Conservation (phyloP, 768 basidiomycete genomes). For the Coprinopsis marcescibilis region DNA sequence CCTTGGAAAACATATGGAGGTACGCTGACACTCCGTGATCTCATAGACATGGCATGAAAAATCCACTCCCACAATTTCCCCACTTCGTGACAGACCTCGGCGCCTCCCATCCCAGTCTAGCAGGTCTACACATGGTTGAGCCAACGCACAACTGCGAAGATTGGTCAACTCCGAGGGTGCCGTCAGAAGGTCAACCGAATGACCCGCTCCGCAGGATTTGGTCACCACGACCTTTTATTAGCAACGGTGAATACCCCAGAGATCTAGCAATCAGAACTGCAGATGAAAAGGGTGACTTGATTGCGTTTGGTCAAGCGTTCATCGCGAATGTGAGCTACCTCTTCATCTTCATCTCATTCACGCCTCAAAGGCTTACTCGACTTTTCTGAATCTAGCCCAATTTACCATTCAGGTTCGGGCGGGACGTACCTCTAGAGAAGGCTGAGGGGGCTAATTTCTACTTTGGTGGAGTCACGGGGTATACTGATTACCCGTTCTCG, state of each 20-base stretch:
- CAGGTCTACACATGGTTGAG: constrained; percentile 47
- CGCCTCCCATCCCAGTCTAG: constrained; percentile 33
- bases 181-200: constrained; percentile 24
- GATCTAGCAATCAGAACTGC: constrained; percentile 32
- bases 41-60: constrained; percentile 31
- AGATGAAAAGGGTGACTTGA: constrained; percentile 17
- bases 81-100: constrained; percentile 40
- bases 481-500: constrained; percentile 26
- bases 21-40: constrained; percentile 14
- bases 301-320: constrained; percentile 26
- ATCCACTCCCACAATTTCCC: constrained; percentile 50
- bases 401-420: constrained; percentile 8
- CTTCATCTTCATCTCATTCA: background rate
- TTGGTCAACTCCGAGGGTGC: background rate
- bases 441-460: background rate
- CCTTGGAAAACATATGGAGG: constrained; percentile 46
- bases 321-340: constrained; percentile 28
- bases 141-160: background rate
- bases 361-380: background rate
- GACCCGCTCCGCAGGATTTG: constrained; percentile 43
- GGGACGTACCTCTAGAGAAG: background rate
- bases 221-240: constrained; percentile 34
- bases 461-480: constrained; percentile 16
- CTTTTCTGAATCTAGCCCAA: constrained; percentile 10
- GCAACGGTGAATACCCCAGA: constrained; percentile 39